Evolutionary conservation across 139 green algal genomes (phyloP), one percentile per base, ranked within the genome.

Genomic region (Picochlorum sp.): DNA sequence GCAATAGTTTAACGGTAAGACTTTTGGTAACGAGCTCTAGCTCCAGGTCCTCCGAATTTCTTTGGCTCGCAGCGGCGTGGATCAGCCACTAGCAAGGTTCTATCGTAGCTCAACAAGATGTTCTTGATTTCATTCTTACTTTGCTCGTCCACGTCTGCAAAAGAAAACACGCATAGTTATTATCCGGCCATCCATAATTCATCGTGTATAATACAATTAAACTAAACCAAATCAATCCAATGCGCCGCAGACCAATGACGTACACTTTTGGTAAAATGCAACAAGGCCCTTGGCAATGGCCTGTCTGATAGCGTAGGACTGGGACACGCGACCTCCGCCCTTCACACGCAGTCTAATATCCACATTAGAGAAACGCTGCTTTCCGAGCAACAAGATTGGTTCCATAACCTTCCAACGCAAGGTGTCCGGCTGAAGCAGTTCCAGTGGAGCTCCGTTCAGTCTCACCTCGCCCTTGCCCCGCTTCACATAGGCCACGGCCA

Each of bases 221-320:
- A 12, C 47, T 43, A 68, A 8, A 7, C 7, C 13, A 12, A 50
- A 16, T 63, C 79, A 72, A 59, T 87, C 79, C n/a, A n/a, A n/a
- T n/a, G n/a, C n/a, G n/a, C n/a, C n/a, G n/a, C n/a, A n/a, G n/a
- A n/a, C n/a, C n/a, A n/a, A n/a, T n/a, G n/a, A n/a, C n/a, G n/a
- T n/a, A n/a, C n/a, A 98, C 80, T 99, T 99, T 82, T 98, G 91
- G 84, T 96, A 98, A 81, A 89, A 99, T 10, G 93, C 89, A 29
- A 99, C 87, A 7, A 99, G 69, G 28, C 83, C 89, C 87, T 99
- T 99, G 65, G 88, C 82, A 57, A 99, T 91, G 9, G 93, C 91
- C 78, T 99, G 93, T 44, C 93, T 77, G 62, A 99, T 88, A 49
- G 93, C 87, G 56, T 96, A 96, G 37, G 86, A 80, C 81, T 96